Evolutionary conservation across 2,329 filamentous ascomycete genomes (phyloP).

Genomic region (Ascochyta rabiei): DNA sequence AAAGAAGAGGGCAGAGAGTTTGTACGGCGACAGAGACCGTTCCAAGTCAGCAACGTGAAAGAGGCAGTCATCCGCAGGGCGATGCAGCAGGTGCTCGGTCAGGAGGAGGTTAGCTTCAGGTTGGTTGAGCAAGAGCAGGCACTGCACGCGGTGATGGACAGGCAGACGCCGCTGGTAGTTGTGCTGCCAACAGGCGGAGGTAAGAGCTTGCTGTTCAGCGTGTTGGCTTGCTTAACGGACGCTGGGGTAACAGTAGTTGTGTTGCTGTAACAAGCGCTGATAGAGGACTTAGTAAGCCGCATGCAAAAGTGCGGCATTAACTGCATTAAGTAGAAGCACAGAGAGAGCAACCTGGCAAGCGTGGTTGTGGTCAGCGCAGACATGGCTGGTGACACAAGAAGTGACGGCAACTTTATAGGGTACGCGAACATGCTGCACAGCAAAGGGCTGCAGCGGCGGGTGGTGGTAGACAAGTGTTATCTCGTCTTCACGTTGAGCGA

Average conservation of each 20-base stretch:
- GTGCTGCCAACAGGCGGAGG: slow-evolving; percentile 26
- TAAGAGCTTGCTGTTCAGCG: slow-evolving; percentile 34
- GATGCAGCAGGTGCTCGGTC: slow-evolving; percentile 10
- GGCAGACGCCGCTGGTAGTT: slow-evolving; percentile 23
- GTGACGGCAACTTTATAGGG: background rate
- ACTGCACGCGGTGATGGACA: slow-evolving; percentile 18
- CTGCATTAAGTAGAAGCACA: background rate
- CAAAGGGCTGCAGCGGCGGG: slow-evolving; percentile 19
- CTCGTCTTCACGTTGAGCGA: slow-evolving; percentile 18
- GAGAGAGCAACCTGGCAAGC: background rate
- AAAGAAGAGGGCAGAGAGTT: no score
- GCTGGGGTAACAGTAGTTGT: slow-evolving; percentile 25
- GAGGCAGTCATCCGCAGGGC: background rate
- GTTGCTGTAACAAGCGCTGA: slow-evolving; percentile 23
- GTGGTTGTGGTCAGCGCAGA: background rate
- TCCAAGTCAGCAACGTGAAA: no score
- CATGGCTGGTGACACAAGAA: no score
- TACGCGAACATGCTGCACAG: slow-evolving; percentile 8
- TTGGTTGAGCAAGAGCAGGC: slow-evolving; percentile 20
- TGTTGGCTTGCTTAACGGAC: slow-evolving; percentile 3
- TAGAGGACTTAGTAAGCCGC: slow-evolving; percentile 13
- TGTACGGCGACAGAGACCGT: no score
- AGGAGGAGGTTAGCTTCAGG: slow-evolving; percentile 12
- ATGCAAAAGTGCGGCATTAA: slow-evolving; percentile 1
- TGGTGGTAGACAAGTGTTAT: slow-evolving; percentile 28